Conservation (phyloP, 148 eudicot species). For the Mesembryanthemum crystallinum region DNA sequence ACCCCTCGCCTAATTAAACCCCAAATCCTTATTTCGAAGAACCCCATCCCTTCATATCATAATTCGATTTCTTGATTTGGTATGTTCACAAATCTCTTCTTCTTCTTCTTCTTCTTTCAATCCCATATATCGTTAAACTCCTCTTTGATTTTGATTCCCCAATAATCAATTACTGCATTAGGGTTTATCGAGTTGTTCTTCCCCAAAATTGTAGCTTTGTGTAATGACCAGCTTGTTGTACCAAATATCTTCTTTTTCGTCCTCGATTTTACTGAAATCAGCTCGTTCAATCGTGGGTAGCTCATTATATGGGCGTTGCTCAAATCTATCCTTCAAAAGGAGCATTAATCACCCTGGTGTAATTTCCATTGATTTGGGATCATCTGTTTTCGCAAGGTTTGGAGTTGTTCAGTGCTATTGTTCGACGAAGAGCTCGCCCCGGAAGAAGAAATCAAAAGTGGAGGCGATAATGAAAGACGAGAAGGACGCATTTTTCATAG, state of each 20-base stretch:
- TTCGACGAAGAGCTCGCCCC: conserved; percentile 18
- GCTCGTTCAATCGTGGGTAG: conserved; percentile 18
- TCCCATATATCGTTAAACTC: neutral
- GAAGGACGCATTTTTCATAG: conserved; percentile 70
- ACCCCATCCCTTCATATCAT: neutral
- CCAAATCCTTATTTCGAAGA: neutral
- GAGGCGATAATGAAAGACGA: conserved; percentile 33
- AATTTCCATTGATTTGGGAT: conserved; percentile 7
- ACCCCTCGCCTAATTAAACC: neutral
- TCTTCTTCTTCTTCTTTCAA: neutral
- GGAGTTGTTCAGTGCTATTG: conserved; percentile 11
- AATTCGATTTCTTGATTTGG: neutral
- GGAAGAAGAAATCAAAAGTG: conserved; percentile 18
- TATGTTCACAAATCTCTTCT: neutral
- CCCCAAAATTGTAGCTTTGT: neutral
- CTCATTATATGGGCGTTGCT: conserved; percentile 12
- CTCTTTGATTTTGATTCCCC: neutral
- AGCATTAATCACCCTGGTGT: conserved; percentile 16
- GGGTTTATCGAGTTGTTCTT: neutral
- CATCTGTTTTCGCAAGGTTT: conserved; percentile 19
- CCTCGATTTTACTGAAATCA: conserved; percentile 17
- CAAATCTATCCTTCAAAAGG: conserved; percentile 22
- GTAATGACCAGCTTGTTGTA: conserved; percentile 27
- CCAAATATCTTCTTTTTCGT: conserved; percentile 19
- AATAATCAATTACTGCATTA: neutral